Evolutionary conservation across 352 stramenopile species (phyloP), one percentile per base, ranked within the genome.

Genomic region (Pythium grandisporangium): DNA sequence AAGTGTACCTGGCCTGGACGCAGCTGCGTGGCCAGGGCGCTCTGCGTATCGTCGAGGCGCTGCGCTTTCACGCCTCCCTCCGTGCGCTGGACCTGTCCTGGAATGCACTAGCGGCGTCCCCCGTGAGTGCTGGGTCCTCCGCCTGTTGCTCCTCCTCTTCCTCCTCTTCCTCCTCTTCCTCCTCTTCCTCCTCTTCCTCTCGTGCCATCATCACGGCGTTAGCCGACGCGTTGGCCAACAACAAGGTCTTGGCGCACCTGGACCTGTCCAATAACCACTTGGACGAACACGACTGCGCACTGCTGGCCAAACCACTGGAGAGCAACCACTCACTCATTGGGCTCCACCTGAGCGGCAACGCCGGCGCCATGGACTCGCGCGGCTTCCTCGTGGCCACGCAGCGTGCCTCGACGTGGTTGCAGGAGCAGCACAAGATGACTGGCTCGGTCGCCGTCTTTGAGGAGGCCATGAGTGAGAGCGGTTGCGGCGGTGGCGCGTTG

Each of bases 1-100:
- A 90, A 37, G 53, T 90, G 2, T 87, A 90, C 26, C 42, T 90
- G 14, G 68, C 69, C 1, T 87, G 73, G 70, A 90, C 87, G 48
- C 70, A 84, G 34, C 53, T 87, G 10, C 73, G 77, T 1, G 73
- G 71, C 2, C n/a, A 74, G 14, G 73, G 77, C 7, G 77, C 72
- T 4, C 62, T 87, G 53, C 81, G 78, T 38, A 76, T 90, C 33
- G 69, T 70, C 11, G 76, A 90, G 38, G 59, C 73, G 6, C 52
- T 90, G 27, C 81, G 83, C 40, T 90, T 77, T 38, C 76, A 90
- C 49, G 61, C 58, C 14, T 87, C 72, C 8, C 39, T 89, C 35
- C 66, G 76, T 6, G 76, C 76, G 30, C 54, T 81, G 16, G 76
- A 89, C 27, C 36, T 89, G n/a, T 85, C 72, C 3, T 89, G 76